These are phyloP conservation scores for Monosporascus ibericus DNA, from an alignment of 2,329 filamentous ascomycete genomes.

Conservation along the genomic window DNA sequence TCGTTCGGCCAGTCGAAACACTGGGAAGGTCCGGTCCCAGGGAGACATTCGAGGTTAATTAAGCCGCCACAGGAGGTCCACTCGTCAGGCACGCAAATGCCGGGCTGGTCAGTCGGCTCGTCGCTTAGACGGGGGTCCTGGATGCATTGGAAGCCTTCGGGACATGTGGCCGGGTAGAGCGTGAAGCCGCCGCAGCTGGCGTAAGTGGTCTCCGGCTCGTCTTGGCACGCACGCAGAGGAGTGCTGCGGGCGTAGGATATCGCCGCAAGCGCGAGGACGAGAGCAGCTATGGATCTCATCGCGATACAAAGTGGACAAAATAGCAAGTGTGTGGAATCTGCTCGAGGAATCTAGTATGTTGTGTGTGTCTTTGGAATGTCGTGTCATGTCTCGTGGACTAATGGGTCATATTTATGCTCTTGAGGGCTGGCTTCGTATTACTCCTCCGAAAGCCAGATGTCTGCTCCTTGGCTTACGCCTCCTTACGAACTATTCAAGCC, in stretches of 20 bases:
- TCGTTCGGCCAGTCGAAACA: constrained; percentile 7
- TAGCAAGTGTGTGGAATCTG: neutral
- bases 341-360: too few relatives aligned
- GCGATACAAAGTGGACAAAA: neutral
- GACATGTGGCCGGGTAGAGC: constrained; percentile 1
- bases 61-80: constrained; percentile 1
- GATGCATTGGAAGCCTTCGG: constrained; percentile 2
- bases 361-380: too few relatives aligned
- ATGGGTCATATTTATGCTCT: too few relatives aligned
- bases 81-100: constrained; percentile 6
- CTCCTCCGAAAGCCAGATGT: neutral
- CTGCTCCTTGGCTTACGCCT: too few relatives aligned
- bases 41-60: neutral
- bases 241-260: neutral
- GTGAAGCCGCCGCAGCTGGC: constrained; percentile 4
- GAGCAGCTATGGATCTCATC: constrained; percentile 1
- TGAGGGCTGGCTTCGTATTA: too few relatives aligned
- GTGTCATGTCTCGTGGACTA: too few relatives aligned
- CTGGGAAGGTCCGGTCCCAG: neutral
- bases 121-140: constrained; percentile 3
- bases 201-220: neutral
- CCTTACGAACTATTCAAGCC: neutral
- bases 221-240: neutral
- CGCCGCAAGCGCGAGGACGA: constrained; percentile 3
- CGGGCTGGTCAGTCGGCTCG: constrained; percentile 1